A percentile compares a stretch with the other conserved stretches of the same genome.
Conservation (phyloP, 1,284 basidiomycete species). For the Amylostereum areolatum region DNA sequence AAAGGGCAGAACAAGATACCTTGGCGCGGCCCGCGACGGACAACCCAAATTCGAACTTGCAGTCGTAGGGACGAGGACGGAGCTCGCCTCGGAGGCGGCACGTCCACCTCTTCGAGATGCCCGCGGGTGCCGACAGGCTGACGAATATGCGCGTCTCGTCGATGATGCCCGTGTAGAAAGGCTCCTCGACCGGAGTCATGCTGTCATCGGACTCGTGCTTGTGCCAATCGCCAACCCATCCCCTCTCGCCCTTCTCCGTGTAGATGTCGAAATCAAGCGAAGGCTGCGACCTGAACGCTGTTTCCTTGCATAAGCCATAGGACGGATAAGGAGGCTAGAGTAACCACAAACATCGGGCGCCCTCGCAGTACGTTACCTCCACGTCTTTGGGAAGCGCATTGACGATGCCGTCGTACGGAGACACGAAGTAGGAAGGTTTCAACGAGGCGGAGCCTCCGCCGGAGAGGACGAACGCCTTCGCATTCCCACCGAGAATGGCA, state of each 20-base stretch:
- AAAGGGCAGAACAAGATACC: neutral
- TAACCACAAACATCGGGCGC: constrained; percentile 44
- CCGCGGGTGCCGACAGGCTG: constrained; percentile 36
- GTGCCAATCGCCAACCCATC: constrained; percentile 62
- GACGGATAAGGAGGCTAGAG: constrained; percentile 17
- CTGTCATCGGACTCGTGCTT: constrained; percentile 52
- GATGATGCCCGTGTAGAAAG: constrained; percentile 39
- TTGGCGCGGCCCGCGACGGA: constrained; percentile 63
- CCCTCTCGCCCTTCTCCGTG: constrained; percentile 48
- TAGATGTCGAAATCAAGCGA: constrained; percentile 59
- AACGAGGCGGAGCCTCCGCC: constrained; percentile 47
- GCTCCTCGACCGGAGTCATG: constrained; percentile 39
- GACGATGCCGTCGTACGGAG: constrained; percentile 54
- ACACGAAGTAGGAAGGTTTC: constrained; percentile 39
- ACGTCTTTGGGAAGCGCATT: constrained; percentile 38
- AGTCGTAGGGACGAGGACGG: constrained; percentile 43
- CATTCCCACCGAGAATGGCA: constrained; percentile 13
- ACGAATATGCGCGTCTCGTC: constrained; percentile 69
- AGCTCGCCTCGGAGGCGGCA: constrained; percentile 55
- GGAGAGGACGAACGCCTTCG: constrained; percentile 36
- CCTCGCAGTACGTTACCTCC: constrained; percentile 45
- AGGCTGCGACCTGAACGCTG: constrained; percentile 58
- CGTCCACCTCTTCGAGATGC: constrained; percentile 57
- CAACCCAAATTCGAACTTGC: constrained; percentile 66
- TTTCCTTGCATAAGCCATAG: constrained; percentile 15